Percentiles rank a stretch among this genome's conserved stretches.
phyloP scores from a whole-genome alignment of 208 protist genomes.

The Crithidia sp. region DNA sequence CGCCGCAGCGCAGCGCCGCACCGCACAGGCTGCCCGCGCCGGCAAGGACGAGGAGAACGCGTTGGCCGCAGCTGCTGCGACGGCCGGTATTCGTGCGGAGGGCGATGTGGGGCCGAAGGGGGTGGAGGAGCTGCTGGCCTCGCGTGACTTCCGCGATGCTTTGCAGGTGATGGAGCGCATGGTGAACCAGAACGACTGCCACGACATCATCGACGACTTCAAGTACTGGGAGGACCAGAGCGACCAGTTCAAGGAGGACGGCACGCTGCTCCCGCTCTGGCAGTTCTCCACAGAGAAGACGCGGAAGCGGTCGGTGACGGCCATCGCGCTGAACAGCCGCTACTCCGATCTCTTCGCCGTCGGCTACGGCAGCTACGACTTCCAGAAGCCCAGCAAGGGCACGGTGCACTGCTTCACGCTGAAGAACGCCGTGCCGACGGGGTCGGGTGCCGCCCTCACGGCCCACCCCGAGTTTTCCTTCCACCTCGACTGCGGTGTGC shows the following conservation, averaged over 20 bases:
- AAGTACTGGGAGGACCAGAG: constrained; percentile 97
- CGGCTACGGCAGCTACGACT: constrained; percentile 98
- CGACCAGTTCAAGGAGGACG: constrained; percentile 94
- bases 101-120: constrained; percentile 34
- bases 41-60: constrained; percentile 81
- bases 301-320: constrained; percentile 92
- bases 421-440: constrained; percentile 95
- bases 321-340: constrained; percentile 93
- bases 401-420: constrained; percentile 96
- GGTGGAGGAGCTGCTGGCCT: constrained; percentile 69
- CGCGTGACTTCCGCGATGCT: constrained; percentile 55
- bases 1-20: constrained; percentile 72
- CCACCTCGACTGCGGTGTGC: constrained; percentile 92
- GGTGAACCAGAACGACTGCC: constrained; percentile 97
- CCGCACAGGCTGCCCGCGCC: constrained; percentile 55
- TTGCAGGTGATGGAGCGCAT: constrained; percentile 96
- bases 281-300: constrained; percentile 92
- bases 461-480: constrained; percentile 95
- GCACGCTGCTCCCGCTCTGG: constrained; percentile 96
- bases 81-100: constrained; percentile 9
- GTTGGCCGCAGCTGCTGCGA: constrained; percentile 17
- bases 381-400: constrained; percentile 94
- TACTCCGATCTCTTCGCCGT: constrained; percentile 98
- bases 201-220: constrained; percentile 97
- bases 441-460: constrained; percentile 47